phyloP scores from a whole-genome alignment of 192 early-diverging fungal genomes.

The Neocallimastix lanati region DNA sequence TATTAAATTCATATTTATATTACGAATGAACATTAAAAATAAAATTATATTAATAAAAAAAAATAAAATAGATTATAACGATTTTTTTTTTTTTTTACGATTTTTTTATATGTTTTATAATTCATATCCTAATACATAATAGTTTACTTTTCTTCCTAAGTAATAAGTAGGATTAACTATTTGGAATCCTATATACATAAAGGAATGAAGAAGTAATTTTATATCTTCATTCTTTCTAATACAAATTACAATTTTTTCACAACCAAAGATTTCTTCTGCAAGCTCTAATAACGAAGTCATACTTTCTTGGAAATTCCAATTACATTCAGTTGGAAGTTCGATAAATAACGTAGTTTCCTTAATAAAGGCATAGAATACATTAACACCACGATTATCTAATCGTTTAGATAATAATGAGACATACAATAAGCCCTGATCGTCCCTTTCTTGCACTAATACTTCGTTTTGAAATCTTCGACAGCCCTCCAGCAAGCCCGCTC shows the following conservation, averaged over 20 bases:
- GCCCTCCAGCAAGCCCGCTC: neutral
- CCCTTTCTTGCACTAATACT: neutral
- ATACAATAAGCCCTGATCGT: neutral
- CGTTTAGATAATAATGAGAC: neutral
- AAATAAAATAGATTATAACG: no score
- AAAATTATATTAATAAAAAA: no score
- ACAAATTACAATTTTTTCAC: neutral
- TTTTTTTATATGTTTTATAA: no score
- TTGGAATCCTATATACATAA: neutral
- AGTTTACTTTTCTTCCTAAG: neutral
- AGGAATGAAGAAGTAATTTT: neutral
- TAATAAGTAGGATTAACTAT: neutral
- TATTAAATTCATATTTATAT: no score
- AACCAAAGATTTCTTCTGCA: neutral
- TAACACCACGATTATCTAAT: neutral
- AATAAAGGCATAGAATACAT: neutral
- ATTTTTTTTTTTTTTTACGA: no score
- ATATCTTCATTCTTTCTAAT: neutral
- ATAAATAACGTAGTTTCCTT: neutral
- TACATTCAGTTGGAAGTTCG: neutral
- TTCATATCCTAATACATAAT: neutral
- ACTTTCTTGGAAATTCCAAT: neutral
- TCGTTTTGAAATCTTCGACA: neutral
- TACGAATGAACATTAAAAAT: no score
- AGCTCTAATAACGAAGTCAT: neutral